Evolutionary conservation across 169 alveolate genomes (phyloP).

Genomic region (Eimeria acervulina): DNA sequence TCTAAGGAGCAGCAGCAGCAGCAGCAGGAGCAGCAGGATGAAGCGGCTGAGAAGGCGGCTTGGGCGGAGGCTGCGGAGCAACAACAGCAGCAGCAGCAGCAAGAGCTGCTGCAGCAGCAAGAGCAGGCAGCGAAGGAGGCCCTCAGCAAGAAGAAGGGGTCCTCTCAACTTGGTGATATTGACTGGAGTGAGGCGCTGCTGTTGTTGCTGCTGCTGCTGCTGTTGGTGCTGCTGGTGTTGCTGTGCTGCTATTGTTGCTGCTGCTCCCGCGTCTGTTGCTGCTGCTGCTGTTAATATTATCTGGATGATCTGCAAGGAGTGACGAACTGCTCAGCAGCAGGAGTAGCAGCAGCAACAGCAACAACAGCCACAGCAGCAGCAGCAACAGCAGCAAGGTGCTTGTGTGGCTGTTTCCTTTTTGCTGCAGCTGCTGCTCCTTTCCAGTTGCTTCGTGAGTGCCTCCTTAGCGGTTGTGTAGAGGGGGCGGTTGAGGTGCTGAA

Average conservation of each 20-base stretch:
- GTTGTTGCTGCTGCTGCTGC: slow-evolving; percentile 8
- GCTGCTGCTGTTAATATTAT: background rate
- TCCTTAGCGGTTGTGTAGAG: slow-evolving; percentile 67
- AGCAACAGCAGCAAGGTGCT: background rate
- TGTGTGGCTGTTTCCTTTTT: background rate
- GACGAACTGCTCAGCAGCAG: no score
- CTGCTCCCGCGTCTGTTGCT: background rate
- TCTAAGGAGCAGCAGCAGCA: slow-evolving; percentile 47
- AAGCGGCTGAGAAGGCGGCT: background rate
- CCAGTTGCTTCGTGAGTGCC: slow-evolving; percentile 57
- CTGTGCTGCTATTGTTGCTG: no score
- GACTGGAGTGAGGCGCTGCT: slow-evolving; percentile 43
- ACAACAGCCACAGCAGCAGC: background rate
- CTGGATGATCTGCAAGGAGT: background rate
- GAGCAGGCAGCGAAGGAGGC: slow-evolving; percentile 22
- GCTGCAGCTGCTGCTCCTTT: slow-evolving; percentile 47
- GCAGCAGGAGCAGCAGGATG: slow-evolving; percentile 2
- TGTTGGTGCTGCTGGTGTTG: background rate
- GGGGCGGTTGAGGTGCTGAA: slow-evolving; percentile 77
- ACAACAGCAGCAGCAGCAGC: slow-evolving; percentile 9
- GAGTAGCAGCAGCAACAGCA: background rate
- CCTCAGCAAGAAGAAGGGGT: background rate
- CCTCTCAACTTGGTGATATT: slow-evolving; percentile 30
- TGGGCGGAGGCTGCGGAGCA: background rate
- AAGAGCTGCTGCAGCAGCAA: slow-evolving; percentile 17